Evolutionary conservation across 2,329 filamentous ascomycete species (phyloP).

Genomic region (Alternaria brassicae): DNA sequence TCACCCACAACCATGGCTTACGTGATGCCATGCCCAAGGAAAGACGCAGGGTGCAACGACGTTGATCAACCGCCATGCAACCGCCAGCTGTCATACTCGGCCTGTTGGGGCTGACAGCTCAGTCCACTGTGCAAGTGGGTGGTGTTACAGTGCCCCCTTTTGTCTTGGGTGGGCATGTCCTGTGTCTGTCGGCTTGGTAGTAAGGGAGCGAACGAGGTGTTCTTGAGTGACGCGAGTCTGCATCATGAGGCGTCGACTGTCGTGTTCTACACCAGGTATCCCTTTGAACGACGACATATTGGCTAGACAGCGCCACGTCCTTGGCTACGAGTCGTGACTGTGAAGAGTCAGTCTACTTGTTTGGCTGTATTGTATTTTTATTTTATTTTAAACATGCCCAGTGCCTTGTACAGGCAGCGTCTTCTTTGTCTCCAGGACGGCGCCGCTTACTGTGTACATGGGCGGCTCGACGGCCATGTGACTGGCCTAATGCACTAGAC

Average conservation of each 20-base stretch:
- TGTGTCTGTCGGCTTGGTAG: background rate
- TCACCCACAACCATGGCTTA: background rate
- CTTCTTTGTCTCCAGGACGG: background rate
- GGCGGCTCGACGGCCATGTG: conserved; percentile 1
- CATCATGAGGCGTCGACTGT: conserved; percentile 1
- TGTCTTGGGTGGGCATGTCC: background rate
- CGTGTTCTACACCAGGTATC: conserved; percentile 1
- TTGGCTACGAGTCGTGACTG: background rate
- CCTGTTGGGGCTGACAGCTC: no score
- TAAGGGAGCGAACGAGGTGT: background rate
- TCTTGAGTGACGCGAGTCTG: background rate
- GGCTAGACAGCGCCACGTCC: background rate
- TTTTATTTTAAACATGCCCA: background rate
- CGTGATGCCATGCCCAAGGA: background rate
- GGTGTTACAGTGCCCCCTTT: background rate
- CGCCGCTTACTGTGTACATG: background rate
- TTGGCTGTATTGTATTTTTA: background rate
- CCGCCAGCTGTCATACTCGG: no score
- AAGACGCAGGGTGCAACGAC: background rate
- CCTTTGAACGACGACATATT: background rate
- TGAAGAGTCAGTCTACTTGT: background rate
- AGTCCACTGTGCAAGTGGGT: no score
- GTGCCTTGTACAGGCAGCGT: background rate
- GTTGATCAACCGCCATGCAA: background rate
- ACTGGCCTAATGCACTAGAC: conserved; percentile 14